phyloP scores from a whole-genome alignment of 345 rosid genomes.

The Brassica rapa region DNA sequence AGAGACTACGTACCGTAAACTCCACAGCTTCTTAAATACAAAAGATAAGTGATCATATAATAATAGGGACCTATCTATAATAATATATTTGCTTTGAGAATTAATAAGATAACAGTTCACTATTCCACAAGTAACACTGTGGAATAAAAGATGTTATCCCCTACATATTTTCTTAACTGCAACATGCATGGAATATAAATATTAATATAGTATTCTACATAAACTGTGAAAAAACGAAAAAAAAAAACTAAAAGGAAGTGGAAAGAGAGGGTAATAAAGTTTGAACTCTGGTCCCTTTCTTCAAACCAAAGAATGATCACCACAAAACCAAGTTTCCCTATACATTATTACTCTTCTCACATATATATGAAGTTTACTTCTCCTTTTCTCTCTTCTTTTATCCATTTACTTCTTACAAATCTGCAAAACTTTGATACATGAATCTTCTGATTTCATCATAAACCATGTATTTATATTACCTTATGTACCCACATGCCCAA shows the following conservation, averaged over 20 bases:
- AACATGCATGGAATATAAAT: conserved; percentile 2
- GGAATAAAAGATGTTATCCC: not conserved
- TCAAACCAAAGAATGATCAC: conserved; percentile 33
- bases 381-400: not conserved
- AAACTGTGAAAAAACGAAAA: not conserved
- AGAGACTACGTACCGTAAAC: conserved; percentile 31
- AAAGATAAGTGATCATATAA: not conserved
- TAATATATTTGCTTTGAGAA: not conserved
- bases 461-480: conserved; percentile 53
- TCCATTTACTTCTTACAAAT: conserved; percentile 3
- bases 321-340: conserved; percentile 24
- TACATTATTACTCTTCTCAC: conserved; percentile 19
- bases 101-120: conserved; percentile 6
- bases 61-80: too few relatives aligned
- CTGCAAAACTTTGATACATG: conserved; percentile 9
- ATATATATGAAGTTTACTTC: conserved; percentile 12
- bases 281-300: conserved; percentile 33
- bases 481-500: conserved; percentile 60
- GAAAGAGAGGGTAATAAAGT: conserved; percentile 16
- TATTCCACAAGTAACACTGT: conserved; percentile 17
- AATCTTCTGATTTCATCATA: conserved; percentile 49
- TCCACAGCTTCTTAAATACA: conserved; percentile 13
- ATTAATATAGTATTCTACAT: conserved; percentile 13
- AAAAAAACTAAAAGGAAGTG: not conserved
- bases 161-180: not conserved